Evolutionary conservation across 164 flowering plant species (phyloP), one percentile per base, ranked within the genome.

Genomic region (Akebia trifoliata): DNA sequence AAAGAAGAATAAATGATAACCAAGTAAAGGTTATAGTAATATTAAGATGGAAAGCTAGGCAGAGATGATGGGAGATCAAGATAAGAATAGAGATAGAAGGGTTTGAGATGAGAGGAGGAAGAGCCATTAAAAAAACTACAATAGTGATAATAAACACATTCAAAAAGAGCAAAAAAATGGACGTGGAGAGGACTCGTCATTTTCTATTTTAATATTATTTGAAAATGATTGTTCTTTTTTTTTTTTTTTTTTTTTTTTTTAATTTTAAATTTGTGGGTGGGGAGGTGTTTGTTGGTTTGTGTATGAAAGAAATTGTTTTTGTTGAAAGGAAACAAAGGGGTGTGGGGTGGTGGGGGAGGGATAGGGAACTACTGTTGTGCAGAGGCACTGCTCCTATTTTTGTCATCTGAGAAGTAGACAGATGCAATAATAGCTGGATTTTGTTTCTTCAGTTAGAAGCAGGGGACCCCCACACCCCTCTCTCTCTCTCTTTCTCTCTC

Each of bases 331-430:
- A 6, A 42, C 29, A n/a, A 30, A n/a, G 26, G 51, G 26, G 51
- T 12, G 49, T 11, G n/a, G 15, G 40, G 15, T 37, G 40, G 15
- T 17, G 45, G 45, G 42, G 62, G 70, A 63, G 56, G 56, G 49
- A 67, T 48, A 52, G 65, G 52, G 62, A 67, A 50, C 32, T 46
- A 54, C 66, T 69, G 69, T 51, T 59, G 55, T 35, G 73, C 74
- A 74, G 70, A 70, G 68, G 53, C 65, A 70, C 73, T 73, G 81
- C 68, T 64, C 59, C 64, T 35, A 56, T 42, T 67, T 73, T 77
- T 83, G 88, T 83, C 81, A 70, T 78, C 66, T 76, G 65, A 78
- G 75, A 74, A 76, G 79, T 67, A 69, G 80, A 82, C 84, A 80
- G 68, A 61, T 21, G 71, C 64, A 69, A 75, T 78, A 57, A 78